These are phyloP conservation scores for Phascolomyces articulosus DNA, from an alignment of 371 early-diverging fungal species.

Conservation along the genomic window DNA sequence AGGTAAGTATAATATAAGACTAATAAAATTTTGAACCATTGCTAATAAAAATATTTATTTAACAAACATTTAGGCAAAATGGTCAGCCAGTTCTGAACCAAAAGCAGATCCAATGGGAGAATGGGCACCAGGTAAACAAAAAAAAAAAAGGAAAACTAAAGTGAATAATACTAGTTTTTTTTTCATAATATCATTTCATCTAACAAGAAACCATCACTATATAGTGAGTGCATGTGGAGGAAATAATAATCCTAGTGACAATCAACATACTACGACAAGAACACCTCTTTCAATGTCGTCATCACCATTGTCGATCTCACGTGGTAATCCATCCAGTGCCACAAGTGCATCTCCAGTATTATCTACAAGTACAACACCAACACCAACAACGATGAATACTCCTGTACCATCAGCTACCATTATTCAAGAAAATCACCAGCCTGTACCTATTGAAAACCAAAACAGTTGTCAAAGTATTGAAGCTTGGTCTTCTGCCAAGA, in stretches of 20 bases:
- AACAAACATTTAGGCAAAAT: slow-evolving; percentile 30
- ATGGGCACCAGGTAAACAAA: slow-evolving; percentile 32
- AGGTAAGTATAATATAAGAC: slow-evolving; percentile 21
- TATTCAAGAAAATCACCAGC: not conserved
- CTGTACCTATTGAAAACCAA: slow-evolving; percentile 6
- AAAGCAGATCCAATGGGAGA: slow-evolving; percentile 23
- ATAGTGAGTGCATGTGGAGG: slow-evolving; percentile 11
- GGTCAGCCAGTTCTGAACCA: slow-evolving; percentile 33
- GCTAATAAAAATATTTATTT: too few relatives aligned
- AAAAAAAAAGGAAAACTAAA: too few relatives aligned
- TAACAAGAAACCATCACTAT: too few relatives aligned
- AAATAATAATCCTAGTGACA: not conserved
- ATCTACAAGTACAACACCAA: not conserved
- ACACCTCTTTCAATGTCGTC: too few relatives aligned
- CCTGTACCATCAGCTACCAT: not conserved
- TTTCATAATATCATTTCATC: too few relatives aligned
- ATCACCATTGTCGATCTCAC: not conserved
- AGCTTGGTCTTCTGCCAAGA: slow-evolving; percentile 27
- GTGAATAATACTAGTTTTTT: too few relatives aligned
- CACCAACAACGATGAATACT: not conserved
- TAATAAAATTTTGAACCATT: too few relatives aligned
- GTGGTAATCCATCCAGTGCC: not conserved
- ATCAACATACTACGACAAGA: too few relatives aligned
- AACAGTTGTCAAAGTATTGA: slow-evolving; percentile 5
- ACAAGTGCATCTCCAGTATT: not conserved